phyloP scores from a whole-genome alignment of 1,139 yeast species.

The Ogataea hybrid region DNA sequence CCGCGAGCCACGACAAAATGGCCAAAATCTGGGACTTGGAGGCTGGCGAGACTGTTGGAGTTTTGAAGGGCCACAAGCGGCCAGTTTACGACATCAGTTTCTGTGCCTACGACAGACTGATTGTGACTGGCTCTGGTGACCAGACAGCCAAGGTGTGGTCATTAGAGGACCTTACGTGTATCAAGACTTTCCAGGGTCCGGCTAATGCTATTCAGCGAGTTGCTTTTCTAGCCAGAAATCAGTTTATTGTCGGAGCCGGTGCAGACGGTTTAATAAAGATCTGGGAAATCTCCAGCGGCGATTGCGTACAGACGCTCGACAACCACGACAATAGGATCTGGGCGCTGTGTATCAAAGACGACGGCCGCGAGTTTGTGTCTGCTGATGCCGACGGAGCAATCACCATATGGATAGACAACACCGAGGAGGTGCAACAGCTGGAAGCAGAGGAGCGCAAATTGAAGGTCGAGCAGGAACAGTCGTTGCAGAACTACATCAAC shows the following conservation, averaged over 20 bases:
- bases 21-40: slow-evolving; percentile 86
- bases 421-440: slow-evolving; percentile 59
- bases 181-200: slow-evolving; percentile 89
- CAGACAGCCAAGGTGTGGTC: slow-evolving; percentile 91
- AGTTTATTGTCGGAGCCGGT: slow-evolving; percentile 78
- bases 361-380: slow-evolving; percentile 68
- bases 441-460: slow-evolving; percentile 49
- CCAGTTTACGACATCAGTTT: slow-evolving; percentile 93
- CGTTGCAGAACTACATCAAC: slow-evolving; percentile 67
- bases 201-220: slow-evolving; percentile 88
- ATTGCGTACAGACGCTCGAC: slow-evolving; percentile 78
- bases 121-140: slow-evolving; percentile 87
- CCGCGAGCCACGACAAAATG: slow-evolving; percentile 94
- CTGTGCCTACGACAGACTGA: slow-evolving; percentile 70
- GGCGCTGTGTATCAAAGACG: slow-evolving; percentile 70
- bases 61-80: slow-evolving; percentile 85
- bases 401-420: slow-evolving; percentile 84
- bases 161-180: slow-evolving; percentile 68
- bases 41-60: slow-evolving; percentile 80
- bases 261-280: slow-evolving; percentile 93
- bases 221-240: slow-evolving; percentile 61
- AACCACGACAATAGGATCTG: slow-evolving; percentile 93
- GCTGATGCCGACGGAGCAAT: slow-evolving; percentile 97
- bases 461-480: slow-evolving; percentile 84
- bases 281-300: slow-evolving; percentile 81